Evolutionary conservation across 495 filamentous ascomycete genomes (phyloP), one percentile per base, ranked within the genome.

Genomic region (Aspergillus heteromorphus): DNA sequence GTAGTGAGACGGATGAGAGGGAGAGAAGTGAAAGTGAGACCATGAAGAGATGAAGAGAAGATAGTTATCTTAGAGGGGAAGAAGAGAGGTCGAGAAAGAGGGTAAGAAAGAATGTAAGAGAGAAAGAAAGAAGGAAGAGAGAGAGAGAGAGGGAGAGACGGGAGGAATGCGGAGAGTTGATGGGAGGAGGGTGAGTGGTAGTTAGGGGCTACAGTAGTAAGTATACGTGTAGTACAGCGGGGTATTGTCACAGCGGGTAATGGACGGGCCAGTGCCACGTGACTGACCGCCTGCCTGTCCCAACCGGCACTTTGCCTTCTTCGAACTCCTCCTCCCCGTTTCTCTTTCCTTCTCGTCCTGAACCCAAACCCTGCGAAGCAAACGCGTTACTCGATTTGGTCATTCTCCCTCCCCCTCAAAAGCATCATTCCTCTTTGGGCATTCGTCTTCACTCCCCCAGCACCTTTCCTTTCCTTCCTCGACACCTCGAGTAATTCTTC

Each of bases 341-440:
- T 65, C 59, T 68, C 62, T 71, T 73, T 71, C 61, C 61, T 62
- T 67, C 65, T 63, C 53, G 52, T 59, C 56, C 59, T 59, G 60
- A 64, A 63, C 60, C 63, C 58, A 66, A 68, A 70, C 69, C 69
- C 67, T 72, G 67, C 66, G 67, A 72, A 68, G 69, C 65, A 73
- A 75, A 75, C 74, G 73, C 73, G 73, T 77, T 77, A 77, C 74
- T 77, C 74, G 74, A 77, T 77, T 77, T 66, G 74, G 73, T 71
- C 70, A 70, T 66, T 65, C 63, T 62, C 59, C 63, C 67, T 69
- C 66, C 61, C 66, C 70, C 65, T 63, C 60, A 63, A 61, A 68
- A 67, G 65, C 65, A 66, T 68, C 65, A 70, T 74, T 75, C 74
- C 74, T 72, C 73, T 77, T 77, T 77, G 65, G 74, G 74, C 59